These are phyloP conservation scores for Hawksworthiomyces lignivorus DNA, from an alignment of 2,329 filamentous ascomycete genomes.

Conservation along the genomic window DNA sequence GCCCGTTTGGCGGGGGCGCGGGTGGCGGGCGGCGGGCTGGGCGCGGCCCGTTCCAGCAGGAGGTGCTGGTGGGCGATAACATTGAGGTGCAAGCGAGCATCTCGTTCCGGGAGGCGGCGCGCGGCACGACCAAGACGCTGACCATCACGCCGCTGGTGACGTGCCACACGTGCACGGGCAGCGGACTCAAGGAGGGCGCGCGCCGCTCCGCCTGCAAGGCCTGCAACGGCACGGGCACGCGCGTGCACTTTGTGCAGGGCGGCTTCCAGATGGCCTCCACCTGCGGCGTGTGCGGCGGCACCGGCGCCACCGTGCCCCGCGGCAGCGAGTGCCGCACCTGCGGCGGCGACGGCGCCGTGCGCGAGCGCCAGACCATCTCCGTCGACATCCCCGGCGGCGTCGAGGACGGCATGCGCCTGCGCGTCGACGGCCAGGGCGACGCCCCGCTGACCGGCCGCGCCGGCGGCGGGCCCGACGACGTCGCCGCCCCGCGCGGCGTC, in stretches of 20 bases:
- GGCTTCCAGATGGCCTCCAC: conserved; percentile 95
- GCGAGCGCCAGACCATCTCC: conserved; percentile 74
- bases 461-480: conserved; percentile 27
- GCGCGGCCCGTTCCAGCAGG: conserved; percentile 63
- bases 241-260: conserved; percentile 82
- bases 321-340: conserved; percentile 78
- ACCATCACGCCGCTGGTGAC: conserved; percentile 71
- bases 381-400: conserved; percentile 93
- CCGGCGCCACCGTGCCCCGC: conserved; percentile 65
- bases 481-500: conserved; percentile 55
- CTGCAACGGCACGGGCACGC: conserved; percentile 79
- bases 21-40: conserved; percentile 37
- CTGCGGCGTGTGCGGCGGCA: conserved; percentile 73
- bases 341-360: conserved; percentile 72
- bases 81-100: conserved; percentile 93
- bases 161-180: conserved; percentile 77
- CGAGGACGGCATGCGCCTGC: conserved; percentile 90
- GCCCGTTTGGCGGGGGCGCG: conserved; percentile 35
- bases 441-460: conserved; percentile 68
- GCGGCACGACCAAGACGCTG: conserved; percentile 83
- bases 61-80: conserved; percentile 86
- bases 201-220: conserved; percentile 65
- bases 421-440: conserved; percentile 80
- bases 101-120: conserved; percentile 92
- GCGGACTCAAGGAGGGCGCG: conserved; percentile 73